phyloP scores from a whole-genome alignment of 441 rosid genomes.

The Euphorbia corollata region DNA sequence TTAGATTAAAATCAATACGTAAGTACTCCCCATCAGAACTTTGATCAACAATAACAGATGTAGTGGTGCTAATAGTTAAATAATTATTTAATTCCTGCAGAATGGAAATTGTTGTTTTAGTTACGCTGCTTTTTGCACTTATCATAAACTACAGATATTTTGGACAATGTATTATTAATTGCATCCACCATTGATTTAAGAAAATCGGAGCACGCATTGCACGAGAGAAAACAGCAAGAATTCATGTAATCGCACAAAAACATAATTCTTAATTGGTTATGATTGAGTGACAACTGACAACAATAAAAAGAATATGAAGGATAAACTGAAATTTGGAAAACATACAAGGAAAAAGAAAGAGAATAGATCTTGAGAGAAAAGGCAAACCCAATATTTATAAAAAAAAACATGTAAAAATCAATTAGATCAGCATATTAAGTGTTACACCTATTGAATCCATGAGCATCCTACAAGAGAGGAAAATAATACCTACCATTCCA shows the following conservation, averaged over 20 bases:
- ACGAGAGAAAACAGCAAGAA: conserved; percentile 1
- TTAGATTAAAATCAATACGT: conserved; percentile 86
- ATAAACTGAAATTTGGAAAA: background rate
- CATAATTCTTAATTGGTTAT: background rate
- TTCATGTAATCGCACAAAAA: background rate
- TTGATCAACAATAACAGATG: conserved; percentile 79
- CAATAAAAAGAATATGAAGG: background rate
- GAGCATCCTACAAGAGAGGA: background rate
- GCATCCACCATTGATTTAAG: background rate
- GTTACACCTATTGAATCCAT: background rate
- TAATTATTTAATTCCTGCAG: conserved; percentile 78
- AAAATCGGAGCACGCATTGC: background rate
- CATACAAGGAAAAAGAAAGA: background rate
- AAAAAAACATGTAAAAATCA: background rate
- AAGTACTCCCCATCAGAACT: conserved; percentile 88
- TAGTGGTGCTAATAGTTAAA: conserved; percentile 63
- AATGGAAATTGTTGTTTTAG: conserved; percentile 13
- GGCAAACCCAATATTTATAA: background rate
- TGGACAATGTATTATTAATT: background rate
- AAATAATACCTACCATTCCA: conserved; percentile 67
- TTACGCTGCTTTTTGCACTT: background rate
- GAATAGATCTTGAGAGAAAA: background rate
- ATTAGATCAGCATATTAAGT: background rate
- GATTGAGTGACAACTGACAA: background rate
- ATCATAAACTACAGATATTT: background rate